A percentile compares a stretch with the other conserved stretches of the same genome.
These are phyloP conservation scores for maize (Zea mays) DNA, from an alignment of 176 grass and related monocot species.

Conservation along the genomic window DNA sequence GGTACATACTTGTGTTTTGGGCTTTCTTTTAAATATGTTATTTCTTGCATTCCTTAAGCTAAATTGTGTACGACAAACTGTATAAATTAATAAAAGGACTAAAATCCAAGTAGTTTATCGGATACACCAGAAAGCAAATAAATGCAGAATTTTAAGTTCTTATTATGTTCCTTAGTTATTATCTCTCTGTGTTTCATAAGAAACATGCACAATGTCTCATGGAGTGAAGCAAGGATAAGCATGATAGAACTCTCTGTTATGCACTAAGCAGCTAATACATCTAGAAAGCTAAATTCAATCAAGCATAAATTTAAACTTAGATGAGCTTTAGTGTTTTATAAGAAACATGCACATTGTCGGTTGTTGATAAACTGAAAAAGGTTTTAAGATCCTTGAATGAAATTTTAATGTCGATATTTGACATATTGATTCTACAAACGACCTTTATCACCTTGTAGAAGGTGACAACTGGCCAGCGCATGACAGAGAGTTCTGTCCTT, in stretches of 20 bases:
- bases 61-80: not conserved
- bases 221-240: not conserved
- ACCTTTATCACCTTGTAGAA: conserved; percentile 51
- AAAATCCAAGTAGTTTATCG: not conserved
- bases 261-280: not conserved
- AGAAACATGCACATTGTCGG: no score
- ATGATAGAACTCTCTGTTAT: not conserved
- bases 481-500: conserved; percentile 94
- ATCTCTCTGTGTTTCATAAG: not conserved
- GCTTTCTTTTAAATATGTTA: not conserved
- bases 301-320: no score
- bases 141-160: not conserved
- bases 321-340: no score
- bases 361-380: no score
- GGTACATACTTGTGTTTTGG: conserved; percentile 53
- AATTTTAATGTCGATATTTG: conserved; percentile 12
- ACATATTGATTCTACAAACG: conserved; percentile 16
- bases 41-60: not conserved
- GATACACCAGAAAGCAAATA: not conserved
- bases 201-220: not conserved
- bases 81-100: not conserved
- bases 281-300: no score
- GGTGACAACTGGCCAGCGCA: conserved; percentile 63
- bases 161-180: not conserved
- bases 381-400: not conserved